phyloP scores from a whole-genome alignment of 2,329 filamentous ascomycete species.

The Colletotrichum melonis region DNA sequence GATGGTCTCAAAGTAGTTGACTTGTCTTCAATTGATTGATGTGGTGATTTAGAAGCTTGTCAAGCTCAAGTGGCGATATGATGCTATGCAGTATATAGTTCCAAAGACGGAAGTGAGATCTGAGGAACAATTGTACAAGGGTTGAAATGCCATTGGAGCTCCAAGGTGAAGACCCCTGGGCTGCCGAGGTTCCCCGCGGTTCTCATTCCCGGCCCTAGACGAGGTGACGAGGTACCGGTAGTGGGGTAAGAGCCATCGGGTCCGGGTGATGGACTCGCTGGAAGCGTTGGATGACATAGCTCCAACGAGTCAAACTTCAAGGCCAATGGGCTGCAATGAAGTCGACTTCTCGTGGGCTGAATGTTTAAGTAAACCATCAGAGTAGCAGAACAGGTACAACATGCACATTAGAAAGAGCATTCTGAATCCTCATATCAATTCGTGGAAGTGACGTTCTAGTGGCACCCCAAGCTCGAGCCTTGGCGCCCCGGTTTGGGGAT shows the following conservation, averaged over 20 bases:
- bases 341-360: accelerated
- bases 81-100: not conserved
- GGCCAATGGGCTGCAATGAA: not conserved
- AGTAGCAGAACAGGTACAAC: no score
- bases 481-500: conserved; percentile 22
- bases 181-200: conserved; percentile 39
- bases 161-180: not conserved
- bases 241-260: conserved; percentile 25
- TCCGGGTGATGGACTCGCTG: conserved; percentile 12
- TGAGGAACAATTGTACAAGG: not conserved
- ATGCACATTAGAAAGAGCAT: not conserved
- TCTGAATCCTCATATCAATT: not conserved
- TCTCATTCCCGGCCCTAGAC: conserved; percentile 8
- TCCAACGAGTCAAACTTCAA: no score
- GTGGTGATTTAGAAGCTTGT: accelerated
- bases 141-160: conserved; percentile 5
- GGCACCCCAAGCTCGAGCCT: conserved; percentile 7
- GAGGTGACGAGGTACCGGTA: not conserved
- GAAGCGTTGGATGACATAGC: not conserved
- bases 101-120: not conserved
- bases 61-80: not conserved
- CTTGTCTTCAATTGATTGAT: not conserved
- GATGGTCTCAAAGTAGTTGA: not conserved
- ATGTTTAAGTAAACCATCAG: no score
- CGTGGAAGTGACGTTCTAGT: not conserved